These are phyloP conservation scores for Fraxinus greggii DNA, from an alignment of 305 asterid genomes.

Conservation along the genomic window DNA sequence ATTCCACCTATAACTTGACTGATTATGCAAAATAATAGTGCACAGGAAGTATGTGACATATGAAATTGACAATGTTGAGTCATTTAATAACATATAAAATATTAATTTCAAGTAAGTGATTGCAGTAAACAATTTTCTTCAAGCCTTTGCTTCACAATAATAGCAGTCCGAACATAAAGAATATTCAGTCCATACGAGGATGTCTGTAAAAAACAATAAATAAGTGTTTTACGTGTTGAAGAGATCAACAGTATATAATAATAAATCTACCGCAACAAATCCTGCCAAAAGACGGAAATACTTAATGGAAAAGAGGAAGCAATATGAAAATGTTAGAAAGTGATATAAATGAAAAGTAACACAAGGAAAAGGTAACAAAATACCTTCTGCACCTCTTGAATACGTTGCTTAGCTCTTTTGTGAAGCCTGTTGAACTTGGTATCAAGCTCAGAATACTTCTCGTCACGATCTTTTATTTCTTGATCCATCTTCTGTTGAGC, in stretches of 20 bases:
- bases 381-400: constrained; percentile 98
- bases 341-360: constrained; percentile 10
- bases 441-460: constrained; percentile 88
- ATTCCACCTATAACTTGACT: neutral
- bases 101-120: neutral
- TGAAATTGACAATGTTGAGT: neutral
- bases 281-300: constrained; percentile 28
- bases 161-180: neutral
- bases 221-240: neutral
- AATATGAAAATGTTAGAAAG: neutral
- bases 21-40: neutral
- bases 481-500: constrained; percentile 29
- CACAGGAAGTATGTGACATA: neutral
- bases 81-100: neutral
- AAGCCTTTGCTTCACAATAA: neutral
- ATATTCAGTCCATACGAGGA: neutral
- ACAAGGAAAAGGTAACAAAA: constrained; percentile 11
- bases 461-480: constrained; percentile 87
- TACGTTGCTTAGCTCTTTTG: constrained; percentile 98
- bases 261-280: constrained; percentile 25
- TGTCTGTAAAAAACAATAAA: neutral
- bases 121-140: neutral
- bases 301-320: constrained; percentile 33
- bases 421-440: constrained; percentile 90
- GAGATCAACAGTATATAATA: neutral